Evolutionary conservation across 1,139 yeast genomes (phyloP).

Genomic region (Candida labiduridarum): DNA sequence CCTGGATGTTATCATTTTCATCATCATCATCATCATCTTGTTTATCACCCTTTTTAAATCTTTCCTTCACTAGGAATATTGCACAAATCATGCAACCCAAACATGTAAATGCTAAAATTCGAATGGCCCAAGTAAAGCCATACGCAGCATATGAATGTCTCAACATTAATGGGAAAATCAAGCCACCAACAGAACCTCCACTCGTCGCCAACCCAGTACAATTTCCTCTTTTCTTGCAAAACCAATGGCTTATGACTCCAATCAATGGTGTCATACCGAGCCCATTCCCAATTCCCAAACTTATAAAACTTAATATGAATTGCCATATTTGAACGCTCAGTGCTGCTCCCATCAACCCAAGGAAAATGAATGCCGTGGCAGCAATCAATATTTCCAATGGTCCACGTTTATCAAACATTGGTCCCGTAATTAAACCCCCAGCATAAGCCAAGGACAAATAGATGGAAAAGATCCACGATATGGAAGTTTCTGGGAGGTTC

Average conservation of each 20-base stretch:
- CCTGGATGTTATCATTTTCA: conserved; percentile 1
- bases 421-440: conserved; percentile 52
- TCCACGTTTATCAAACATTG: conserved; percentile 52
- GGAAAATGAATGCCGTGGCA: conserved; percentile 46
- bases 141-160: conserved; percentile 51
- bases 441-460: conserved; percentile 59
- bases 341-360: conserved; percentile 55
- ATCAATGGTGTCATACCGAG: conserved; percentile 58
- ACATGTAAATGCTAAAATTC: conserved; percentile 55
- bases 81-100: conserved; percentile 42
- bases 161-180: conserved; percentile 60
- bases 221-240: conserved; percentile 51
- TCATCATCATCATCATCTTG: conserved; percentile 4
- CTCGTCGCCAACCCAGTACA: conserved; percentile 61
- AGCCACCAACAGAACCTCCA: conserved; percentile 69
- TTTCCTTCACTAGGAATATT: conserved; percentile 48
- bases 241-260: conserved; percentile 64
- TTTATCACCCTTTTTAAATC: conserved; percentile 28
- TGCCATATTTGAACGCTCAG: conserved; percentile 52
- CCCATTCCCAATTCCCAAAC: conserved; percentile 59
- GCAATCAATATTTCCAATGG: conserved; percentile 42
- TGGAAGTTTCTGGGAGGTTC: conserved; percentile 42
- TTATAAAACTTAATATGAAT: conserved; percentile 54
- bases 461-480: conserved; percentile 72
- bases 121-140: conserved; percentile 65